Evolutionary conservation across 1,284 basidiomycete species (phyloP), one percentile per base, ranked within the genome.

Genomic region (Albatrellus sp.): DNA sequence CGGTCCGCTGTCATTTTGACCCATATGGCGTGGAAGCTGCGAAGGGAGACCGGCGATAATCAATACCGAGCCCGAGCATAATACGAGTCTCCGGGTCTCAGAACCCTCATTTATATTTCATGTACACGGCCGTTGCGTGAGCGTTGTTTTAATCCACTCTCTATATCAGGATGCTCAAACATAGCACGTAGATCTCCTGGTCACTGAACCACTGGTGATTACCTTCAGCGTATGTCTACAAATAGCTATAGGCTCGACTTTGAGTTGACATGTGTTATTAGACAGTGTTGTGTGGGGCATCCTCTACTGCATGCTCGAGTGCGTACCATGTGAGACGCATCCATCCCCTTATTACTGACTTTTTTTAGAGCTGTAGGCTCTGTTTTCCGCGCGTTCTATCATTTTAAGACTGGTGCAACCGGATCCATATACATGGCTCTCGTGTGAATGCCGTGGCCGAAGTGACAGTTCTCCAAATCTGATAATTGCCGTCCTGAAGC

Each of bases 271-370:
- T 42, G 32, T 41, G n/a, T n/a, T 5, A 13, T 8, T 52, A 83
- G 79, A 49, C 86, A 13, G 80, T 1, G 77, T 85, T 47, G 73
- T 72, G 1, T 90, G 86, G 87, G 86, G 87, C 0, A 72, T 90
- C 10, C 60, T 83, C 40, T 90, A 77, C 57, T 74, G 72, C 47
- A 62, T 86, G 47, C 64, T 89, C 28, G 75, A 78, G 69, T 82
- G 50, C 10, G 72, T 62, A 10, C 34, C 24, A 42, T 36, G 16
- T 13, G 10, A 24, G 14, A 6, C 38, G 19, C 33, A 43, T n/a
- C n/a, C 8, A 13, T 7, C n/a, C n/a, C 14, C 24, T 35, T 39
- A 4, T 8, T 44, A 14, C 9, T 36, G 43, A 31, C 16, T n/a
- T 12, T 11, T 19, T 19, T 33, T 3, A 50, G 79, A 51, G 78